Conservation (phyloP, 2,329 filamentous ascomycete genomes). For the Incumbomyces lentus region DNA sequence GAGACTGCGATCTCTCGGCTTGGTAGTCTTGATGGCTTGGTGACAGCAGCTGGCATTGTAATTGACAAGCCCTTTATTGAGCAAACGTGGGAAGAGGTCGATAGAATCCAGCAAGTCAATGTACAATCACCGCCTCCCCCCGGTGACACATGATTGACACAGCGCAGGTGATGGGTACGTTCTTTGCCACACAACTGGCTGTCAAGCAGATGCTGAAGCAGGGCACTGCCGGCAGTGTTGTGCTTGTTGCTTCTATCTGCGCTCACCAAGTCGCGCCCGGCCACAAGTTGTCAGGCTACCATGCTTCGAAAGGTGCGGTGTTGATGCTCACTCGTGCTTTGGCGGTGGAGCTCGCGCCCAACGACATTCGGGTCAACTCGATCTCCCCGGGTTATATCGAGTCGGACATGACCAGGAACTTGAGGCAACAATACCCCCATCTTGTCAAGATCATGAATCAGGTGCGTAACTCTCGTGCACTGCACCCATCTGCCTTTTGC, state of each 20-base stretch:
- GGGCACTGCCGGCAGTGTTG: conserved; percentile 26
- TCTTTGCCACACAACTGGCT: conserved; percentile 39
- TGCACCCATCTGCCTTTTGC: not conserved
- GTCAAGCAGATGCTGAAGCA: conserved; percentile 43
- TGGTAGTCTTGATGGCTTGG: conserved; percentile 35
- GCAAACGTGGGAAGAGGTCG: conserved; percentile 35
- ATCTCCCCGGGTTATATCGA: conserved; percentile 37
- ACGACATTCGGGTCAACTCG: conserved; percentile 39
- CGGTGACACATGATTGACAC: conserved; percentile 23
- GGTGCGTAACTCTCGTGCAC: conserved; percentile 2
- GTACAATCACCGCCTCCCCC: conserved; percentile 25
- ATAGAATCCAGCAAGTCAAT: conserved; percentile 33
- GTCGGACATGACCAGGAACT: conserved; percentile 36
- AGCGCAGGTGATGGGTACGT: conserved; percentile 34
- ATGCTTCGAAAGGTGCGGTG: conserved; percentile 35
- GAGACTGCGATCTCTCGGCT: conserved; percentile 30
- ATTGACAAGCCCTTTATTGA: conserved; percentile 37
- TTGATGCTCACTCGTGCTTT: conserved; percentile 32
- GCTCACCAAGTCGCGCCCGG: conserved; percentile 10
- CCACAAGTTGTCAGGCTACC: conserved; percentile 26
- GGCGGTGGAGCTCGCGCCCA: conserved; percentile 42
- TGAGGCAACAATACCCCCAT: conserved; percentile 23
- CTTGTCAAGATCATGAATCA: conserved; percentile 11
- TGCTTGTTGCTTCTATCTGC: conserved; percentile 17
- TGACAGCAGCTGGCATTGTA: conserved; percentile 28